phyloP scores from a whole-genome alignment of 345 rosid genomes.

The Camelina sativa region DNA sequence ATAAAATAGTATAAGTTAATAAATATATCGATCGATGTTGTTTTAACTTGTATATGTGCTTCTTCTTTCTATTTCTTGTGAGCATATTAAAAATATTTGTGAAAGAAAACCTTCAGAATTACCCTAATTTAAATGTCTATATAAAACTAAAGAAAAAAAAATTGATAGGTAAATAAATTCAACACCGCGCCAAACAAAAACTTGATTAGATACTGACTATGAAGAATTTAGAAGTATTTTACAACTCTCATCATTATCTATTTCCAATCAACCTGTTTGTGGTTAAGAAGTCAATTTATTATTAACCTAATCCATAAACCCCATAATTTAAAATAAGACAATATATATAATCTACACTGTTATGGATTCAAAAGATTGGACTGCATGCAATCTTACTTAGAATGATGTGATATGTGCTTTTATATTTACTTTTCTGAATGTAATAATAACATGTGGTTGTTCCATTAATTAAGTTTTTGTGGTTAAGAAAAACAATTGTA shows the following conservation, averaged over 20 bases:
- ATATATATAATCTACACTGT: background rate
- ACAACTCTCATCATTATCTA: constrained; percentile 3
- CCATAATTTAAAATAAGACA: constrained; percentile 12
- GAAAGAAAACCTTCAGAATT: background rate
- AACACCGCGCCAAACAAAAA: background rate
- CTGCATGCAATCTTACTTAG: constrained; percentile 19
- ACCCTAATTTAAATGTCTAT: background rate
- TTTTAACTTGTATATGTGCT: background rate
- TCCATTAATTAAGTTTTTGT: background rate
- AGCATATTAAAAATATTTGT: background rate
- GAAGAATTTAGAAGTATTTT: background rate
- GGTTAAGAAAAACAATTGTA: background rate
- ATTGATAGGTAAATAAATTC: background rate
- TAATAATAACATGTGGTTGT: background rate
- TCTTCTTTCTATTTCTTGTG: background rate
- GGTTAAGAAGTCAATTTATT: constrained; percentile 22
- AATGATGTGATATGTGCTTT: constrained; percentile 13
- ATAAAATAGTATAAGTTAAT: background rate
- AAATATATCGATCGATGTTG: background rate
- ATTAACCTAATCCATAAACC: constrained; percentile 1
- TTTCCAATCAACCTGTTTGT: constrained; percentile 2
- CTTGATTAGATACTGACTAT: background rate
- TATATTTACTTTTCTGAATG: constrained; percentile 4
- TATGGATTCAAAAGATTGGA: constrained; percentile 13
- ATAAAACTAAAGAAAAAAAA: background rate